Conservation (phyloP, 1,139 yeast genomes). For the Kodamaea sp. region DNA sequence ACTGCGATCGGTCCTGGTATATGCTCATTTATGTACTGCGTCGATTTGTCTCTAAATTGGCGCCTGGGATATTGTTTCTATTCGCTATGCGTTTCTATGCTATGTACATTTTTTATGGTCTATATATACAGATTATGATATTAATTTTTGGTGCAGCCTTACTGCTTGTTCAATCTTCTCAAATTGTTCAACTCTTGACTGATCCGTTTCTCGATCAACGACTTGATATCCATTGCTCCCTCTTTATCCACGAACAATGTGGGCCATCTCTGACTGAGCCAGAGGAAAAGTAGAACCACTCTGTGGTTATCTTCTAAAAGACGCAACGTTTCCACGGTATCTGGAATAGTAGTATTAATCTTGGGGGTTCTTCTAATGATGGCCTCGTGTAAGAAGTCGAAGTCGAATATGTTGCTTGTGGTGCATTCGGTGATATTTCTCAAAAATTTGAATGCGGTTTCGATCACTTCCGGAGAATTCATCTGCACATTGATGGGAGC, state of each 20-base stretch:
- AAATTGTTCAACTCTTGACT: slow-evolving; percentile 57
- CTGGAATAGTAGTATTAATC: slow-evolving; percentile 19
- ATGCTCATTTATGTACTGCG: too few relatives aligned
- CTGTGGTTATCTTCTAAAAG: slow-evolving; percentile 71
- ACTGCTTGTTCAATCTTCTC: slow-evolving; percentile 22
- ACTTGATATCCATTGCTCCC: slow-evolving; percentile 69
- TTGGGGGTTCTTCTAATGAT: slow-evolving; percentile 26
- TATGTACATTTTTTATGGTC: too few relatives aligned
- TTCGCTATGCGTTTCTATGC: too few relatives aligned
- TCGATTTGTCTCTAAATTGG: too few relatives aligned
- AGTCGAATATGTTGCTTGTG: slow-evolving; percentile 46
- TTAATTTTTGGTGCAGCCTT: too few relatives aligned
- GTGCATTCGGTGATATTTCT: slow-evolving; percentile 37
- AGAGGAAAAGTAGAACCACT: slow-evolving; percentile 66
- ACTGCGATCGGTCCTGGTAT: too few relatives aligned
- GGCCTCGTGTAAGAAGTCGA: slow-evolving; percentile 36
- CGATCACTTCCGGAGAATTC: slow-evolving; percentile 27
- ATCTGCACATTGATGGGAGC: slow-evolving; percentile 52
- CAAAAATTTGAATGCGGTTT: slow-evolving; percentile 35
- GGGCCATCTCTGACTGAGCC: slow-evolving; percentile 90
- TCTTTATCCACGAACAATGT: slow-evolving; percentile 74
- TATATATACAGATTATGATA: neutral
- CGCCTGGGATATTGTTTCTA: too few relatives aligned
- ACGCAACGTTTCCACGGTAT: slow-evolving; percentile 41
- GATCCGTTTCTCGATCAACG: slow-evolving; percentile 64